phyloP scores from a whole-genome alignment of 75 land plant species.

The Cunninghamia lanceolata region DNA sequence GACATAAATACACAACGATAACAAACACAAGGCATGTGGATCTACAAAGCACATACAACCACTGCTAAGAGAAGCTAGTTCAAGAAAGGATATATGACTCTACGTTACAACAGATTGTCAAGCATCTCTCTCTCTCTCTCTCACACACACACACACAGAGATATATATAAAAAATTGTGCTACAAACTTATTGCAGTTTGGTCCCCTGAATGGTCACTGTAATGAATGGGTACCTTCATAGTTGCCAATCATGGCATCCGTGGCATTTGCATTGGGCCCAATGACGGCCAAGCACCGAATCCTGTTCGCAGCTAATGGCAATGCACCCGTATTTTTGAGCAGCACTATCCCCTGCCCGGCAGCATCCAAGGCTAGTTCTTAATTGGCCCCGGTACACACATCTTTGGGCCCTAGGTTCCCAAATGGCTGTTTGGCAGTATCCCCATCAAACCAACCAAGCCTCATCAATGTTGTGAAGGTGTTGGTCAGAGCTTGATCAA shows the following conservation, averaged over 20 bases:
- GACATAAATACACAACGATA: not conserved
- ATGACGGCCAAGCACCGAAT: slow-evolving; percentile 63
- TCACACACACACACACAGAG: too few relatives aligned
- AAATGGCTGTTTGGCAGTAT: slow-evolving; percentile 56
- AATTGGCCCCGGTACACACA: slow-evolving; percentile 69
- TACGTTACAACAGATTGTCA: too few relatives aligned
- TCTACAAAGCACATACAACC: not conserved
- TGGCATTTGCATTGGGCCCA: slow-evolving; percentile 90
- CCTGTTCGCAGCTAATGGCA: slow-evolving; percentile 27
- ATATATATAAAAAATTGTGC: too few relatives aligned
- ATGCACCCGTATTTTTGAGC: slow-evolving; percentile 53
- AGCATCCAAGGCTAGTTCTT: slow-evolving; percentile 39
- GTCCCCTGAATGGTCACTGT: too few relatives aligned
- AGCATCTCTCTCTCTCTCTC: too few relatives aligned
- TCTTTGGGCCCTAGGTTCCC: slow-evolving; percentile 69
- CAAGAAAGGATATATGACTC: not conserved
- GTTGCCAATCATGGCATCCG: slow-evolving; percentile 80
- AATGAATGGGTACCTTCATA: too few relatives aligned
- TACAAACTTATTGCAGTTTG: too few relatives aligned
- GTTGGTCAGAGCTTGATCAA: slow-evolving; percentile 62
- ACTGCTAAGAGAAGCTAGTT: not conserved
- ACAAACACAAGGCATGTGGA: not conserved
- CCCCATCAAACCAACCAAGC: slow-evolving; percentile 88
- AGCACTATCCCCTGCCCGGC: slow-evolving; percentile 81
- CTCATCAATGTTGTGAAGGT: slow-evolving; percentile 72